Evolutionary conservation across 768 basidiomycete species (phyloP), one percentile per base, ranked within the genome.

Genomic region (Grammothele lineata): DNA sequence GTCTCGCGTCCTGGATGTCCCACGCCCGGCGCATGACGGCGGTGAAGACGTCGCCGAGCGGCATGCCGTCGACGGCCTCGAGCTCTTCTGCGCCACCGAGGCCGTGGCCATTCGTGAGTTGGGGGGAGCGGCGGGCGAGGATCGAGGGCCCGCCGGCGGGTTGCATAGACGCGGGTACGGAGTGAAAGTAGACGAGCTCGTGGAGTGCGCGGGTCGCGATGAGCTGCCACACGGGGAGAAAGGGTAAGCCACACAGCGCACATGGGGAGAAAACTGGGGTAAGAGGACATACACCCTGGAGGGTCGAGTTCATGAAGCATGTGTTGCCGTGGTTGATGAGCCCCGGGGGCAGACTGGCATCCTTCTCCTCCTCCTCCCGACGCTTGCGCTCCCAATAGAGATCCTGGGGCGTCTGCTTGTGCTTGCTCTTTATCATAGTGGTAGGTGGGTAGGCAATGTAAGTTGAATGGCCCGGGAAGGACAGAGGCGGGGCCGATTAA

Each of bases 261-360:
- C n/a, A n/a, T 58, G 47, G 21, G 64, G 57, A 18, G 51, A 36
- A 24, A 38, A 19, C 50, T 53, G 24, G 48, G 25, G 23, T 37
- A 17, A 44, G 30, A 9, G 27, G 35, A 81, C 83, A 55, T 67
- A 85, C 87, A 32, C 86, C 88, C 63, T 97, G 93, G 23, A 97
- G 70, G 24, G 92, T 90, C 25, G 91, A 92, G 67, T 95, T 97
- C 85, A 94, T 90, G 67, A 93, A 97, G 67, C 93, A 97, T 0
- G 92, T 95, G 63, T 90, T 90, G 35, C 86, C 85, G 68, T 89
- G 85, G 62, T 91, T 91, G 37, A 80, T 59, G 19, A 91, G 71
- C 5, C 87, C 87, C 3, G 87, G 85, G 0, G 87, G 87, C 9
- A 88, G 69, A 34, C 75, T 70, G 0, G 82, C 81, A 5, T 67